Conservation (phyloP, 2,329 filamentous ascomycete genomes). For the Epichloe aotearoae region DNA sequence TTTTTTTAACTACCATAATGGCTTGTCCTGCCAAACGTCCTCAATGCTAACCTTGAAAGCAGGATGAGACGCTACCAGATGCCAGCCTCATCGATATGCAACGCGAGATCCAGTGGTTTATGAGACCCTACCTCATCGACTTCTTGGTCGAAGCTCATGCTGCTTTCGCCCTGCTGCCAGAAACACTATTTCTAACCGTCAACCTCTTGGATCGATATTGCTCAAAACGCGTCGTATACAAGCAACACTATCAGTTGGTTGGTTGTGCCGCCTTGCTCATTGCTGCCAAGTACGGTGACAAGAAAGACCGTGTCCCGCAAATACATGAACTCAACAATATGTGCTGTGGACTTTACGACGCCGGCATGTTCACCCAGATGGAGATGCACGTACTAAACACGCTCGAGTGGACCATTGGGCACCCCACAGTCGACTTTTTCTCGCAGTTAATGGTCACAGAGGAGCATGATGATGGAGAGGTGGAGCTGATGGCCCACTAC, state of each 20-base stretch:
- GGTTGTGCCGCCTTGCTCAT: conserved; percentile 93
- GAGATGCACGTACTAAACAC: conserved; percentile 99
- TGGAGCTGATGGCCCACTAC: conserved; percentile 90
- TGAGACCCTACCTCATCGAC: conserved; percentile 95
- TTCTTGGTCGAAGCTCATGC: conserved; percentile 96
- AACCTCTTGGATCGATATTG: conserved; percentile 97
- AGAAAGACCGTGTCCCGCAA: conserved; percentile 96
- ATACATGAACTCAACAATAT: conserved; percentile 96
- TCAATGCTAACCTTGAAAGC: conserved; percentile 13
- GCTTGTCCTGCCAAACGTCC: background rate
- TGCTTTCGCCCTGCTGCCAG: conserved; percentile 83
- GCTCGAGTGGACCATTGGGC: conserved; percentile 88
- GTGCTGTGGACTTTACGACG: conserved; percentile 97
- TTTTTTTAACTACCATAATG: background rate
- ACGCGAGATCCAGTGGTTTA: conserved; percentile 99
- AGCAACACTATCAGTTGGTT: conserved; percentile 96
- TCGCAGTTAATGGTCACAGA: conserved; percentile 76
- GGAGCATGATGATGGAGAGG: conserved; percentile 64
- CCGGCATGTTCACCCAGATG: conserved; percentile 99
- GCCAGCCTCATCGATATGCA: conserved; percentile 98
- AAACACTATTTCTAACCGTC: conserved; percentile 90
- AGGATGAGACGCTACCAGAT: conserved; percentile 80
- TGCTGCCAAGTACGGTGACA: conserved; percentile 95
- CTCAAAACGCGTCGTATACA: conserved; percentile 94
- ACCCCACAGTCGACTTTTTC: conserved; percentile 92